Base-by-base conservation (phyloP, 495 filamentous ascomycete genomes). In the Chaetomium cochliodes region DNA sequence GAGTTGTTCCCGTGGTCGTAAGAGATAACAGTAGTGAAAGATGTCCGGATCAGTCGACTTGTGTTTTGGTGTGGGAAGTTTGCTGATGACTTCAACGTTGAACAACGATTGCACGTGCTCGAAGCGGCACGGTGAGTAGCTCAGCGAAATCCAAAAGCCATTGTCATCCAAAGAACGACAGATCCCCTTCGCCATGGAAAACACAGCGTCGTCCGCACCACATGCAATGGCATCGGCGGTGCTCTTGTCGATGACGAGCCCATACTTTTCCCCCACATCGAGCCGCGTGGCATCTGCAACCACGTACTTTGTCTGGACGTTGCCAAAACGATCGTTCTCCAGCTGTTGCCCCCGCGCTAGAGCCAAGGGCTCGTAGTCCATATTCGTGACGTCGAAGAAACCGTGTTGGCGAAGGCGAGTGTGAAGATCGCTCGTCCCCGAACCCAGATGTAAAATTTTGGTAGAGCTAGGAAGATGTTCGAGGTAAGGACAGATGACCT, bases 381-480 rank as follows among this genome's bases (percentile, higher is more conserved):
- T 64, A 51, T 80, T 79, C 2, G 74, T 77, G 49, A 80, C 69
- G 65, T 78, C 67, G 3, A 46, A 8, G 49, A 74, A 76, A 5
- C 74, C 74, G 12, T 47, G 54, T 6, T 25, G 37, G 5, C 77
- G 73, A 9, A 81, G 66, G 53, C 69, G 69, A 47, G 67, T 73
- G 22, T 80, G 78, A 37, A 81, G 50, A 46, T 81, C 77, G 64
- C 78, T 80, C 0, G 78, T 81, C 20, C 78, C 78, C 9, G 68
- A 73, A 41, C 78, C 78, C 5, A 80, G 33, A 25, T 81, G 74
- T 4, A 81, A 71, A 39, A 81, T 76, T 23, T 33, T 28, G 28
- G 42, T 37, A n/a, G 57, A 46, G 0, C 54, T 58, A 3, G 55
- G 20, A 56, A 69, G 37, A 18, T 16, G 26, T 8, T 57, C 11